Evolutionary conservation across 768 basidiomycete species (phyloP), one percentile per base, ranked within the genome.

Genomic region (Vararia minispora): DNA sequence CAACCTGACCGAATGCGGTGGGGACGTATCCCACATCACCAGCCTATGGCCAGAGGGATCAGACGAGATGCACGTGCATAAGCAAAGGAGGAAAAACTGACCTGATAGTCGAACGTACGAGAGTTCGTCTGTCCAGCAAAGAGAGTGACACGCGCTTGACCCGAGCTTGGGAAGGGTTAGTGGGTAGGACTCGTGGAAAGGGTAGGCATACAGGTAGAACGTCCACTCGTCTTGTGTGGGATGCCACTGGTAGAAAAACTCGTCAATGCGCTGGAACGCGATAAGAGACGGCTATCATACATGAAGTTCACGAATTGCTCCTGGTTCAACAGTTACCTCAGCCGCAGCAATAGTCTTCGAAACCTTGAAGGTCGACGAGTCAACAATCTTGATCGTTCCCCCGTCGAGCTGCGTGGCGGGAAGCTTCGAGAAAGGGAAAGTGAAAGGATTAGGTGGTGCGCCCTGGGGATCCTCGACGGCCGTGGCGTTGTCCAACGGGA

Each of bases 181-280:
- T 18, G 13, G n/a, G n/a, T n/a, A n/a, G n/a, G n/a, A n/a, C n/a
- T n/a, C n/a, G n/a, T n/a, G n/a, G n/a, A n/a, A n/a, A n/a, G n/a
- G n/a, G n/a, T n/a, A n/a, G n/a, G n/a, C 62, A 39, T 51, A 73
- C 73, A 76, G 35, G 61, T 61, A 69, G 52, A 65, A 72, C 37
- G 56, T 63, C 77, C 77, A 79, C 56, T 79, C 77, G 42, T 77
- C 73, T 48, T 74, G 62, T 9, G 71, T 74, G 6, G 79, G 79
- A 46, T 81, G 79, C 79, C 79, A 81, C 77, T 78, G 37, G 4
- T 16, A 24, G 23, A 10, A 28, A 30, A 7, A 12, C 24, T 9
- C 22, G 16, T 38, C 31, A 21, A 37, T n/a, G n/a, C n/a, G n/a
- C n/a, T n/a, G n/a, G n/a, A n/a, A n/a, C n/a, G n/a, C n/a, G n/a